Percentiles rank a stretch among this genome's conserved stretches.
phyloP scores from a whole-genome alignment of 169 alveolate genomes.

The Eimeria tenella region DNA sequence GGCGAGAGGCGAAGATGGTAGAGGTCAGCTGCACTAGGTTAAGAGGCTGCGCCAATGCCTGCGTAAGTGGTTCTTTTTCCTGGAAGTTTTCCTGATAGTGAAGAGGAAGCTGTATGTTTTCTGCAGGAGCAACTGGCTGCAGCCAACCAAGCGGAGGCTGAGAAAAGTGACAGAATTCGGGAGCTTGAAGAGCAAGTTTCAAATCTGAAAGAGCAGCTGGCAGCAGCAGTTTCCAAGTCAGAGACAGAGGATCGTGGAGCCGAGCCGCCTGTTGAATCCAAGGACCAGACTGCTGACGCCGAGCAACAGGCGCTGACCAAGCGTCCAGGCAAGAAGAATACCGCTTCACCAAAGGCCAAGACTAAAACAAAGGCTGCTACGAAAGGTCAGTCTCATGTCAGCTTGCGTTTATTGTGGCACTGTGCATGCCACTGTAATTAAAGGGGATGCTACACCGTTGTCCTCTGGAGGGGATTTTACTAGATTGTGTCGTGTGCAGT shows the following conservation, averaged over 20 bases:
- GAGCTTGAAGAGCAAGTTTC: slow-evolving; percentile 49
- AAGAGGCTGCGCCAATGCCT: slow-evolving; percentile 49
- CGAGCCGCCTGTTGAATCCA: slow-evolving; percentile 19
- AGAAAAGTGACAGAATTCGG: slow-evolving; percentile 58
- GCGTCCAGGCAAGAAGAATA: slow-evolving; percentile 30
- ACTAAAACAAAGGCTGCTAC: slow-evolving; percentile 34
- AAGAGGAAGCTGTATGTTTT: slow-evolving; percentile 57
- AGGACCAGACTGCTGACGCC: slow-evolving; percentile 31
- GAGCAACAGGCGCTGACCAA: slow-evolving; percentile 6
- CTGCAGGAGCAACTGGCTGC: slow-evolving; percentile 63
- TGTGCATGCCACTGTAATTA: background rate
- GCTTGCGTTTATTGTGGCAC: background rate
- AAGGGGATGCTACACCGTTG: no score
- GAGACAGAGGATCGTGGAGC: slow-evolving; percentile 44
- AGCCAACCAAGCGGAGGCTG: slow-evolving; percentile 59
- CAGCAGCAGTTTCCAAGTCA: slow-evolving; percentile 21
- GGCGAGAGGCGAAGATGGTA: slow-evolving; percentile 46
- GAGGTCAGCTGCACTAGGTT: slow-evolving; percentile 18
- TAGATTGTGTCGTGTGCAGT: no score
- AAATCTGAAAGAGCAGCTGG: slow-evolving; percentile 32
- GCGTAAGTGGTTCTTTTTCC: slow-evolving; percentile 33
- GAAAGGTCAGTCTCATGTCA: background rate
- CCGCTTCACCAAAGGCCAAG: slow-evolving; percentile 19
- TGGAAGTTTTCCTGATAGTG: slow-evolving; percentile 54
- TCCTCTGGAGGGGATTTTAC: no score